Conservation (phyloP, 2,329 filamentous ascomycete genomes). For the Cladorrhinum sp. region DNA sequence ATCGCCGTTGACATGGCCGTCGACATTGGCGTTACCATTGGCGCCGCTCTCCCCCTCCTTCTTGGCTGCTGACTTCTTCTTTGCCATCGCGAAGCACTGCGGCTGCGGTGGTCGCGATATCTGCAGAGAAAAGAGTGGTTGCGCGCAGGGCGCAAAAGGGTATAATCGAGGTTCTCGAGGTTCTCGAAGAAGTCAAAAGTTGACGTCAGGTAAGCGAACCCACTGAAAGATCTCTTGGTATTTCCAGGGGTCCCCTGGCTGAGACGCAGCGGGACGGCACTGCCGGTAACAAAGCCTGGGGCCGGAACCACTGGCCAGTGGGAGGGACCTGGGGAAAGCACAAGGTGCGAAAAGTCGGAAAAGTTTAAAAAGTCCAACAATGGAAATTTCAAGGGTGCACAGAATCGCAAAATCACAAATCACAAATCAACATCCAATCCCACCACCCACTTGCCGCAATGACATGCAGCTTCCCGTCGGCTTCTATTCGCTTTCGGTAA, state of each 20-base stretch:
- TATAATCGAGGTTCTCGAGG: neutral
- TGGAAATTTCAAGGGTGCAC: too few species aligned
- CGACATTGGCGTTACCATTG: neutral
- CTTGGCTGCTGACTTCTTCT: slow-evolving; percentile 14
- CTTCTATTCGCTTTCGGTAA: too few species aligned
- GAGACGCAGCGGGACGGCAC: too few species aligned
- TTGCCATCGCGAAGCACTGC: slow-evolving; percentile 4
- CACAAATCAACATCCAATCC: too few species aligned
- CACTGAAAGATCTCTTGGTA: neutral
- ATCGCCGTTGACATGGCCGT: slow-evolving; percentile 5
- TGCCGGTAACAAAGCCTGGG: too few species aligned
- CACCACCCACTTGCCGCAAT: too few species aligned
- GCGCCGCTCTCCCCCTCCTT: slow-evolving; percentile 3
- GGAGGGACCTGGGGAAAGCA: too few species aligned
- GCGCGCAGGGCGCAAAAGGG: neutral
- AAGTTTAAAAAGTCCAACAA: too few species aligned
- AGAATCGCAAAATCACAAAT: too few species aligned
- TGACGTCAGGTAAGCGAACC: neutral
- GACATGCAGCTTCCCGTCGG: too few species aligned
- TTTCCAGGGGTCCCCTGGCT: neutral
- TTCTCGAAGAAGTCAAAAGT: neutral
- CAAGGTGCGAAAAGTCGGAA: too few species aligned
- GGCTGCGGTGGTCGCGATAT: neutral
- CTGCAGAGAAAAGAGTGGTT: neutral
- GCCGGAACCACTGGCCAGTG: too few species aligned